Percentiles rank a stretch among this genome's conserved stretches.
Evolutionary conservation across 768 basidiomycete genomes (phyloP).

Genomic region (Termitomyces sp.): DNA sequence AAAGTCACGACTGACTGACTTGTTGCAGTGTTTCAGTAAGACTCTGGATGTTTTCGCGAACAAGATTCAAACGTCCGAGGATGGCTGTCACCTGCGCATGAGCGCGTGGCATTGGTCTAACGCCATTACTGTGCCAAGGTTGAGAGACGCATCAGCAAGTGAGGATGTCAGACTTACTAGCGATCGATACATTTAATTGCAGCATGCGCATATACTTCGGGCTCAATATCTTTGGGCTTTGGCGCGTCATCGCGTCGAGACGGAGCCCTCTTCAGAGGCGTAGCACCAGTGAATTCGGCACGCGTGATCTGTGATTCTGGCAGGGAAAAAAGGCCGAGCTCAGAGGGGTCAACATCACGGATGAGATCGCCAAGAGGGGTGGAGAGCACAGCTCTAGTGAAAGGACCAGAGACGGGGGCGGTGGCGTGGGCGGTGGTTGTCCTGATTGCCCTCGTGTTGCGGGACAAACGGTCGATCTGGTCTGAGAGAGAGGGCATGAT

Average conservation of each 20-base stretch:
- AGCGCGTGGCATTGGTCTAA: constrained; percentile 54
- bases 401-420: constrained; percentile 39
- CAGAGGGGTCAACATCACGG: constrained; percentile 75
- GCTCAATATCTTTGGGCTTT: constrained; percentile 50
- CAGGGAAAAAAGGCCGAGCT: constrained; percentile 75
- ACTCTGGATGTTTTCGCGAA: constrained; percentile 38
- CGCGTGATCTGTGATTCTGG: constrained; percentile 51
- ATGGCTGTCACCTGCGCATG: constrained; percentile 43
- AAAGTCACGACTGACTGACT: constrained; percentile 20
- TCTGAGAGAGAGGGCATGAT: constrained; percentile 59
- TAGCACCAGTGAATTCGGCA: constrained; percentile 66
- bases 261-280: constrained; percentile 55
- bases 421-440: constrained; percentile 37
- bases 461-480: constrained; percentile 64
- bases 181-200: constrained; percentile 75
- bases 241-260: constrained; percentile 38
- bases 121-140: constrained; percentile 29
- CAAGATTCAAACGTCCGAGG: constrained; percentile 35
- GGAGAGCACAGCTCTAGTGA: constrained; percentile 64
- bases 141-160: constrained; percentile 7
- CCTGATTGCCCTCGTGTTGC: constrained; percentile 51
- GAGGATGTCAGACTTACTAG: constrained; percentile 51
- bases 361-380: constrained; percentile 72
- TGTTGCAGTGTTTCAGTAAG: constrained; percentile 32
- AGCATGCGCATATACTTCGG: constrained; percentile 74